Evolutionary conservation across 192 early-diverging fungal genomes (phyloP).

Genomic region (Coemansia sp.): DNA sequence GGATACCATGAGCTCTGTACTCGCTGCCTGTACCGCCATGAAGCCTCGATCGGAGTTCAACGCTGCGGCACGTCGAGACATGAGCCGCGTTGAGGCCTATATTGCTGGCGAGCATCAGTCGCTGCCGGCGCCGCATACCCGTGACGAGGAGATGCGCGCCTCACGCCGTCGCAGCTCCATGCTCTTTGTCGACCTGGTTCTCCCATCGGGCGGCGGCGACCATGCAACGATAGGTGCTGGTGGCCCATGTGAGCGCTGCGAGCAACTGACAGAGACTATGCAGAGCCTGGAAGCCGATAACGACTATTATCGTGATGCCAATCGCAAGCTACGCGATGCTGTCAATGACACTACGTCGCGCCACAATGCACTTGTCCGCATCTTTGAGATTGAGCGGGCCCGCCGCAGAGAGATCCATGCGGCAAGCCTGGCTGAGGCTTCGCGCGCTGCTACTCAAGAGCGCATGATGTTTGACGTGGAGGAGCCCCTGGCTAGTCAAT

Average conservation of each 20-base stretch:
- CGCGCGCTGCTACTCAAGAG: conserved; percentile 28
- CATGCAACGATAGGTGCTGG: not conserved
- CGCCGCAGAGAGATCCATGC: conserved; percentile 29
- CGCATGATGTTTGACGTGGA: conserved; percentile 12
- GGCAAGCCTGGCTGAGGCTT: conserved; percentile 21
- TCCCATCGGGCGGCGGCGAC: conserved; percentile 11
- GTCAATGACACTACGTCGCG: conserved; percentile 38
- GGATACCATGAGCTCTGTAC: not conserved
- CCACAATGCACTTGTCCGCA: conserved; percentile 53
- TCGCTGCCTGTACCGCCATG: not conserved
- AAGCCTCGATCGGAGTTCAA: not conserved
- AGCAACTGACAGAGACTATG: conserved; percentile 38
- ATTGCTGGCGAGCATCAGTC: not conserved
- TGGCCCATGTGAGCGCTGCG: conserved; percentile 25
- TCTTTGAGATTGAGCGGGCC: conserved; percentile 39
- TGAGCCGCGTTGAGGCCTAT: not conserved
- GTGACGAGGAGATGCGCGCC: conserved; percentile 24
- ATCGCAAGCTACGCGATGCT: conserved; percentile 40
- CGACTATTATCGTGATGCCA: conserved; percentile 57
- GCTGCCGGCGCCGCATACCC: conserved; percentile 2
- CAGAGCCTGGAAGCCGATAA: conserved; percentile 47
- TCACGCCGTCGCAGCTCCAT: conserved; percentile 42
- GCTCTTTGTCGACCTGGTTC: conserved; percentile 40
- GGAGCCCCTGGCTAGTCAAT: conserved; percentile 11
- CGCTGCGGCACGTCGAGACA: not conserved